These are phyloP conservation scores for Skeletonema menzelii DNA, from an alignment of 108 stramenopile species.

Conservation along the genomic window DNA sequence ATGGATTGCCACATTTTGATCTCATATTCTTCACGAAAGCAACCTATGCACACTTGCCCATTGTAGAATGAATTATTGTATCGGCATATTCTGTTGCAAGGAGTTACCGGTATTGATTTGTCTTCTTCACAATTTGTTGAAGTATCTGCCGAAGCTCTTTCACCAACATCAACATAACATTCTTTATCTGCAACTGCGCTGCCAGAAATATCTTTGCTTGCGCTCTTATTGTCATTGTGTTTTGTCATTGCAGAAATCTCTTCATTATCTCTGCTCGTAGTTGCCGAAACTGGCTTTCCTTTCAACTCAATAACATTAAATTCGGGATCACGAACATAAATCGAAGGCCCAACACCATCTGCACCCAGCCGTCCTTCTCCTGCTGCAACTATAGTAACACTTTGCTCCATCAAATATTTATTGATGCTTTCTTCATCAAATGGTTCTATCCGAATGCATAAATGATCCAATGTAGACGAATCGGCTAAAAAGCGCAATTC, in stretches of 20 bases:
- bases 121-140: not conserved
- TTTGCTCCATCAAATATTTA: slow-evolving; percentile 20
- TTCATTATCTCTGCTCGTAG: not conserved
- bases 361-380: slow-evolving; percentile 50
- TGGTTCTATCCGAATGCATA: slow-evolving; percentile 47
- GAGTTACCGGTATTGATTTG: slow-evolving; percentile 31
- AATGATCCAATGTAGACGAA: slow-evolving; percentile 47
- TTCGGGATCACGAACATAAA: slow-evolving; percentile 54
- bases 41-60: slow-evolving; percentile 74
- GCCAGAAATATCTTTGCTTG: not conserved
- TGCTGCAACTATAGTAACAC: slow-evolving; percentile 28
- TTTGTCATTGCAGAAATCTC: not conserved
- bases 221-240: not conserved
- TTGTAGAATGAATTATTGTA: slow-evolving; percentile 65
- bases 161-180: not conserved
- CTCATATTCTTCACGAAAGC: slow-evolving; percentile 73
- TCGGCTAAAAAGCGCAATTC: slow-evolving; percentile 26
- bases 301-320: slow-evolving; percentile 53
- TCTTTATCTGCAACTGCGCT: not conserved
- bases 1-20: slow-evolving; percentile 61
- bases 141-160: not conserved
- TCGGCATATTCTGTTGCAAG: slow-evolving; percentile 70
- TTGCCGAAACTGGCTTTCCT: slow-evolving; percentile 14
- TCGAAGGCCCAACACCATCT: slow-evolving; percentile 47
- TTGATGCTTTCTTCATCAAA: slow-evolving; percentile 34